Base-by-base conservation (phyloP, 257 asterid species). In the Penstemon barbatus region DNA sequence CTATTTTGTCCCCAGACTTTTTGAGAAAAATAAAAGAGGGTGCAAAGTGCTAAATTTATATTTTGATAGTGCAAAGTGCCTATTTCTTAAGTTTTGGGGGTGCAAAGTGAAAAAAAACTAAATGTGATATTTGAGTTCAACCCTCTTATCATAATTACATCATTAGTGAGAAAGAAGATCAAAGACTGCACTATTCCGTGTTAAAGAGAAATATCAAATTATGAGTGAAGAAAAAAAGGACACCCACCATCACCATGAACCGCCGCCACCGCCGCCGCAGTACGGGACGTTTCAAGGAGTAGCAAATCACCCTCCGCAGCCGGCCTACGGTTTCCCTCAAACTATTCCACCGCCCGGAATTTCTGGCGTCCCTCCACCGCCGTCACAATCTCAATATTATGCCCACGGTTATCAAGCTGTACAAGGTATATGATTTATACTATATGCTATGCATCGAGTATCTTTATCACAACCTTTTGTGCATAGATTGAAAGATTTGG, bases 231-330 rank as follows among this genome's bases (percentile, higher is more conserved):
- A 72, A 50, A 86, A 78, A 50, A 79, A 68, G 82, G 81, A 74
- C 80, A 77, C 64, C 77, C 78, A 69, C 8, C 75, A 66, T 25
- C 75, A 54, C 7, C 71, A 53, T 41, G 51, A 69, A 71, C 65
- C 75, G 52, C 79, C 81, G 56, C 55, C 80, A 48, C 83, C 84
- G 7, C 82, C 85, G 36, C 81, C 96, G 7, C 86, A 80, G 62
- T 92, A 92, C 57, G 98, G 95, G 18, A 92, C 96, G 38, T 92
- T 90, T 63, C 93, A 90, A 72, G 97, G 97, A 13, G 96, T 88
- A 3, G 82, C 82, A 52, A 88, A 83, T 81, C 63, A 84, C 80
- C 89, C 95, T 41, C 92, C 88, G 13, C 88, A 77, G 65, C 72
- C 93, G 43, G 95, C 85, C 58, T 56, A 72, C 13, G 98, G 97